Conservation (phyloP, 106 monocot genomes). For the Apostasia shenzhenica region DNA sequence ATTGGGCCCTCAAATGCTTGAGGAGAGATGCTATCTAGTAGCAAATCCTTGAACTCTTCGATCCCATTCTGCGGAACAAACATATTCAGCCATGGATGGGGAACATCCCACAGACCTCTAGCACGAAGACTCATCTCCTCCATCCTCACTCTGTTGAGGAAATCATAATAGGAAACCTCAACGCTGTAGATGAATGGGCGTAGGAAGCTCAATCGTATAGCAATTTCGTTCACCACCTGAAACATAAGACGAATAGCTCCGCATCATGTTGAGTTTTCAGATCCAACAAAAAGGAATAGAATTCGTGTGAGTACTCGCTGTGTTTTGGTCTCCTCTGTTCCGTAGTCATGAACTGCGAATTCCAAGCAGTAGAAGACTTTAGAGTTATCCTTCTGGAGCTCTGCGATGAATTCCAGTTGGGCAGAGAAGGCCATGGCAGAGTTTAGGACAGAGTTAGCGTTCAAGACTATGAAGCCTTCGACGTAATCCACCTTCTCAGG, state of each 20-base stretch:
- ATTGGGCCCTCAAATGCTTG: slow-evolving; percentile 49
- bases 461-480: slow-evolving; percentile 53
- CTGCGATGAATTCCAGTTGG: slow-evolving; percentile 24
- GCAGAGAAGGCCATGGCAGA: slow-evolving; percentile 45
- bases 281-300: too few relatives aligned
- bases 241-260: background rate
- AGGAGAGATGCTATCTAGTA: slow-evolving; percentile 44
- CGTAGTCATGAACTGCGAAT: slow-evolving; percentile 44
- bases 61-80: slow-evolving; percentile 61
- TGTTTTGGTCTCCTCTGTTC: background rate
- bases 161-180: slow-evolving; percentile 74
- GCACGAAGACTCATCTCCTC: slow-evolving; percentile 53
- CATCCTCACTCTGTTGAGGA: slow-evolving; percentile 63
- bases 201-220: slow-evolving; percentile 27
- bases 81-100: slow-evolving; percentile 91
- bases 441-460: slow-evolving; percentile 42
- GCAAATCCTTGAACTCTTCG: slow-evolving; percentile 48
- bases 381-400: slow-evolving; percentile 14
- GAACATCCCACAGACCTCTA: slow-evolving; percentile 67
- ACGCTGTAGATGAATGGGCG: slow-evolving; percentile 20
- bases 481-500: slow-evolving; percentile 48
- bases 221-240: slow-evolving; percentile 33
- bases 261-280: too few relatives aligned
- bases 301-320: slow-evolving; percentile 11
- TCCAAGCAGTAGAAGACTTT: slow-evolving; percentile 56